phyloP scores from a whole-genome alignment of 768 basidiomycete species.

The Hygrocybe coccinea region DNA sequence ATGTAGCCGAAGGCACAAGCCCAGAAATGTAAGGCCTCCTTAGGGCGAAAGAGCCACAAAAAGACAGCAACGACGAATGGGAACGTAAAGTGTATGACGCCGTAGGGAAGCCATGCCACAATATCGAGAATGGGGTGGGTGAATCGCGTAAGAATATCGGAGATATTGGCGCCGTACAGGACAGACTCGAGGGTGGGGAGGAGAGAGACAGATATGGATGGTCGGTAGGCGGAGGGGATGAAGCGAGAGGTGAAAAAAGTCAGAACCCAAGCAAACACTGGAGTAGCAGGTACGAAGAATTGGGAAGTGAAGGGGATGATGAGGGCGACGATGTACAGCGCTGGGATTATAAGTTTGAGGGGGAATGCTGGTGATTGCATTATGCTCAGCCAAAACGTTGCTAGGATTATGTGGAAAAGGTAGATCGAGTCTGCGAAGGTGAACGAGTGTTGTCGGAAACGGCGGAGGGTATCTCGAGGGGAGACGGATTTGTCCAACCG shows the following conservation, averaged over 20 bases:
- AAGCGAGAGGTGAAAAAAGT: constrained; percentile 83
- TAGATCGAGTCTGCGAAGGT: constrained; percentile 55
- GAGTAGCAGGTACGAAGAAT: constrained; percentile 85
- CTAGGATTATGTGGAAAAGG: constrained; percentile 57
- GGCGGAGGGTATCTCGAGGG: constrained; percentile 57
- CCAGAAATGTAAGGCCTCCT: constrained; percentile 78
- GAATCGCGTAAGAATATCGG: constrained; percentile 90
- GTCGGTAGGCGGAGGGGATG: constrained; percentile 72
- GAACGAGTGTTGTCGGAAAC: constrained; percentile 55
- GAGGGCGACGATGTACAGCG: constrained; percentile 62
- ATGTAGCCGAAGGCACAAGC: constrained; percentile 87
- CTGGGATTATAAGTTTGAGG: constrained; percentile 70
- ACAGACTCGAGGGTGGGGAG: constrained; percentile 94
- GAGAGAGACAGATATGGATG: constrained; percentile 83
- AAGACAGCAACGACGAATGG: constrained; percentile 84
- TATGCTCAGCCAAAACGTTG: constrained; percentile 65
- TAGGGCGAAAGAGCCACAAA: constrained; percentile 85
- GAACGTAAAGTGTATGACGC: constrained; percentile 83
- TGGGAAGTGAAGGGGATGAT: constrained; percentile 84
- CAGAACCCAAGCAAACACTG: constrained; percentile 81
- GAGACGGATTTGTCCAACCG: constrained; percentile 76
- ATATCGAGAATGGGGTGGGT: constrained; percentile 92
- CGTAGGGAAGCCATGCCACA: constrained; percentile 94
- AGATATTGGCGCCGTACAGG: constrained; percentile 95
- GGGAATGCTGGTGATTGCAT: constrained; percentile 70